Evolutionary conservation across 805 yeast genomes (phyloP), one percentile per base, ranked within the genome.

Genomic region (Yamadazyma ubonensis): DNA sequence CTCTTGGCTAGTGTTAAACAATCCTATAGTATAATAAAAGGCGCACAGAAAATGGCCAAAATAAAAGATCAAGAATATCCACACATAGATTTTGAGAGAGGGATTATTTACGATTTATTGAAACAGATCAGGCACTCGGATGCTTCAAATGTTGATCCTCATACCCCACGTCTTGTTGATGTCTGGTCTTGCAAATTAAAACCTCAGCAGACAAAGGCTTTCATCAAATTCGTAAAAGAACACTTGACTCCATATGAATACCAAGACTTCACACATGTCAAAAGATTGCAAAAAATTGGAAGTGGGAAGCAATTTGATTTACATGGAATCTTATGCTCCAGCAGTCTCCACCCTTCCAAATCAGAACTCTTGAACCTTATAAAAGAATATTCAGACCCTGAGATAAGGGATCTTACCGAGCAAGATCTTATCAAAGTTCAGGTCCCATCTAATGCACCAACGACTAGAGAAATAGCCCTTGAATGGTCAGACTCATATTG

Each of bases 401-500:
- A 39, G 5, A 39, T 39, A 5, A 22, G 41, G 37, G 45, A 43
- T 3, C 30, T 55, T 10, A 19, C 36, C 5, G 22, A 25, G 20
- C 19, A 40, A 30, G 26, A 41, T 40, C 10, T 43, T 7, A 31
- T 37, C 20, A 33, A 47, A 18, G 44, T 54, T 2, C 42, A 60
- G 3, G 76, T 86, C 1, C 93, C 97, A 0, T 52, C 52, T 18
- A 70, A 69, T 41, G 73, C 76, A n/a, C 95, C 97, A 0, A 68
- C 74, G 4, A 79, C 87, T 3, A 85, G 82, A 49, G 88, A 82
- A n/a, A 58, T 78, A 11, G 74, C 83, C 16, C 43, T 60, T 1
- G 65, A 67, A 29, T 90, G 96, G 96, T 75, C 89, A 2, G 41
- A 59, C 3, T 49, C 64, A 12, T 76, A 73, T 48, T 91, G 98